Base-by-base conservation (phyloP, 305 asterid genomes). In the Andrographis paniculata region DNA sequence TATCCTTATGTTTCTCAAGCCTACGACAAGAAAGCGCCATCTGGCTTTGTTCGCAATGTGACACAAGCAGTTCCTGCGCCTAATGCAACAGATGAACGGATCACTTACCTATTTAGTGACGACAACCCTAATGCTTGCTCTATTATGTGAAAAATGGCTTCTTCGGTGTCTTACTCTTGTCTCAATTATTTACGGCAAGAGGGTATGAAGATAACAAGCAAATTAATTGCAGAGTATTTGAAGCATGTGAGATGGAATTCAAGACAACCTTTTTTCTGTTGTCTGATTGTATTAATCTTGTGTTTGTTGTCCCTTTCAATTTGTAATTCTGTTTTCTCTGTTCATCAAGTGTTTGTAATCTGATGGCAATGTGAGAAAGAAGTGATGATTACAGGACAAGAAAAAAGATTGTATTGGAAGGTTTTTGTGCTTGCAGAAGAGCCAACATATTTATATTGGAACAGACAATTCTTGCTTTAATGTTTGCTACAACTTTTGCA, bases 111-210 rank as follows among this genome's bases (percentile, higher is more conserved):
- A 11, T 88, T 88, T 54, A 88, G 93, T 50, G 97, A 88, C 44
- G 97, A 84, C 42, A 88, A 88, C 65, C 89, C 95, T 12, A 70
- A 85, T 61, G 94, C 94, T 48, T 88, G 97, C 57, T 82, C 87
- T 54, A 55, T 82, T 17, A 88, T 88, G 97, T 88, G 73, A 80
- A 20, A 38, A 46, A 30, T 18, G 20, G 22, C 15, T 4, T 33
- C 44, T 20, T 15, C 44, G 44, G 38, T 23, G 30, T 30, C 20
- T n/a, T n/a, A n/a, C n/a, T n/a, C n/a, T n/a, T n/a, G n/a, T n/a
- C n/a, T n/a, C n/a, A n/a, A n/a, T n/a, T n/a, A n/a, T n/a, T n/a
- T n/a, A n/a, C n/a, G n/a, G n/a, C n/a, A n/a, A n/a, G n/a, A n/a
- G n/a, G n/a, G n/a, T n/a, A n/a, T n/a, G n/a, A n/a, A n/a, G n/a